phyloP scores from a whole-genome alignment of 2,329 filamentous ascomycete genomes.

The Cercospora citrullina region DNA sequence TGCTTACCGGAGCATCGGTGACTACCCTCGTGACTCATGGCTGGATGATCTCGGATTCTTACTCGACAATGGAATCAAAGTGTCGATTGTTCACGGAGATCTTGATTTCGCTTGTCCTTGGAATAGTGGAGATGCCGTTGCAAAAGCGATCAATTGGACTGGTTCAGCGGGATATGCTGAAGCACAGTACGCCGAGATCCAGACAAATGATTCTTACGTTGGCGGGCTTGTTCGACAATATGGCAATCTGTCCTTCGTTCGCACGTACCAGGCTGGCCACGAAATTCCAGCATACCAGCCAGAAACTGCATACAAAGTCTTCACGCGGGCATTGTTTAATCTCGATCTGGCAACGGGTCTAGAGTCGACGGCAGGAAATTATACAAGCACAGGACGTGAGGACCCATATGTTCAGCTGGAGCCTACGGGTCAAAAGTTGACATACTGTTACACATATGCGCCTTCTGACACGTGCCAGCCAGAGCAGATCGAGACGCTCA shows the following conservation, averaged over 20 bases:
- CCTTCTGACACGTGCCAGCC: conserved; percentile 25
- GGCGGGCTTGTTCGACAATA: conserved; percentile 38
- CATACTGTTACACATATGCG: conserved; percentile 26
- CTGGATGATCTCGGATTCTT: conserved; percentile 31
- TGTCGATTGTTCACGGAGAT: conserved; percentile 32
- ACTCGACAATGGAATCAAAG: conserved; percentile 28
- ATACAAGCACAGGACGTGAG: conserved; percentile 44
- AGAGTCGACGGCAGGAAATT: conserved; percentile 42
- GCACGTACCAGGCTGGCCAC: conserved; percentile 39
- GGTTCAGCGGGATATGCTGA: conserved; percentile 22
- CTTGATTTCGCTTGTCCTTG: conserved; percentile 33
- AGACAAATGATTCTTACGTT: conserved; percentile 31
- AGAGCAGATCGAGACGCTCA: conserved; percentile 22
- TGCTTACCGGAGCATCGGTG: conserved; percentile 23
- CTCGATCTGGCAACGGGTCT: conserved; percentile 57
- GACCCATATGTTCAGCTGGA: not conserved
- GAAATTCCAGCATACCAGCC: conserved; percentile 50
- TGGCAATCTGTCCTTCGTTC: conserved; percentile 38
- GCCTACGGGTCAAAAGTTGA: conserved; percentile 19
- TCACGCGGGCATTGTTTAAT: conserved; percentile 53
- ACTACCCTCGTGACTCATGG: conserved; percentile 23
- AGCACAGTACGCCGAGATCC: conserved; percentile 36
- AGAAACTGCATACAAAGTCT: conserved; percentile 56
- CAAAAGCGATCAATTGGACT: conserved; percentile 30
- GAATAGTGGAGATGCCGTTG: conserved; percentile 32